Conservation (phyloP, 192 early-diverging fungal genomes). For the Gonapodya prolifera region DNA sequence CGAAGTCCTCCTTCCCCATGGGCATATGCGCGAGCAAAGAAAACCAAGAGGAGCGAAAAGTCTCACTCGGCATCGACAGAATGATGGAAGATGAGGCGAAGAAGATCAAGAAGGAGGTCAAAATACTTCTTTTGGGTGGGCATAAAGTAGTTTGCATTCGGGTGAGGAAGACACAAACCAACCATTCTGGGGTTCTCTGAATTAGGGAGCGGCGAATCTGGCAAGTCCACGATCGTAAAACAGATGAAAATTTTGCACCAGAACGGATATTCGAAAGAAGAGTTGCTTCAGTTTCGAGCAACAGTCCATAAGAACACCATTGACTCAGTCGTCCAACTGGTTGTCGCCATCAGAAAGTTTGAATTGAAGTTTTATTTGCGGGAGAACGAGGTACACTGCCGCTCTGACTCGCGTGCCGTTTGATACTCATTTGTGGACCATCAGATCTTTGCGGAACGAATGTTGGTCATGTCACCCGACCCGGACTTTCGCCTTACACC, state of each 20-base stretch:
- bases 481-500: slow-evolving; percentile 33
- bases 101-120: slow-evolving; percentile 33
- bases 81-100: slow-evolving; percentile 36
- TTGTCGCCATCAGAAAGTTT: slow-evolving; percentile 52
- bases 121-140: slow-evolving; percentile 31
- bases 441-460: neutral
- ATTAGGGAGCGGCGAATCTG: slow-evolving; percentile 79
- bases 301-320: slow-evolving; percentile 80
- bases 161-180: neutral
- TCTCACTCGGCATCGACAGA: slow-evolving; percentile 31
- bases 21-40: neutral
- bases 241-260: slow-evolving; percentile 98
- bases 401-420: neutral
- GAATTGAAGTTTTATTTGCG: slow-evolving; percentile 14
- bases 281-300: slow-evolving; percentile 56
- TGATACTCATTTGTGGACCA: neutral
- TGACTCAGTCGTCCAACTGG: slow-evolving; percentile 65
- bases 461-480: slow-evolving; percentile 20
- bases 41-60: neutral
- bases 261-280: slow-evolving; percentile 73
- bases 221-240: slow-evolving; percentile 91
- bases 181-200: slow-evolving; percentile 7
- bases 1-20: neutral
- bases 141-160: neutral
- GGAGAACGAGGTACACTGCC: slow-evolving; percentile 8